Evolutionary conservation across 2,329 filamentous ascomycete species (phyloP).

Genomic region (Calycina marina): DNA sequence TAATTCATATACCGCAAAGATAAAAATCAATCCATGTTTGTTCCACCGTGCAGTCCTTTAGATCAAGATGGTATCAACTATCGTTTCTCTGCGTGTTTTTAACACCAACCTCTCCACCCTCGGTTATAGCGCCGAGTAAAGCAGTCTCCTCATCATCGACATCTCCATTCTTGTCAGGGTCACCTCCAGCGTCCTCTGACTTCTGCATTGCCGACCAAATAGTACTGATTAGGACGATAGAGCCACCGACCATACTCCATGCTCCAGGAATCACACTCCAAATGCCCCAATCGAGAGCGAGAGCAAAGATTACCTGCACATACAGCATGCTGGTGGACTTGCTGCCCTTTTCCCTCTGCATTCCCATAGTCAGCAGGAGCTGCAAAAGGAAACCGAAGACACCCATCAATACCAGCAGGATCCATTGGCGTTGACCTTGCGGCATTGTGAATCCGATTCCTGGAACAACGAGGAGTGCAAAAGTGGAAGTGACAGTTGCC

Average conservation of each 20-base stretch:
- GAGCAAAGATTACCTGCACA: slow-evolving; percentile 54
- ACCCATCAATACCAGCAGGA: slow-evolving; percentile 53
- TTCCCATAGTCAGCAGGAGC: slow-evolving; percentile 67
- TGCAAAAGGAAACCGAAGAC: slow-evolving; percentile 70
- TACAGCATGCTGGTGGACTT: slow-evolving; percentile 49
- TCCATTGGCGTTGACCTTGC: slow-evolving; percentile 34
- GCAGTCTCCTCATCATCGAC: slow-evolving; percentile 19
- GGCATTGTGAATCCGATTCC: slow-evolving; percentile 31
- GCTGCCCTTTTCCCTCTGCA: slow-evolving; percentile 30
- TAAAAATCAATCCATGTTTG: no score
- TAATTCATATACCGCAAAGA: no score
- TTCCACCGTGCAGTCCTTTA: no score
- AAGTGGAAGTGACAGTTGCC: slow-evolving; percentile 51
- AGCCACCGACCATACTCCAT: slow-evolving; percentile 19
- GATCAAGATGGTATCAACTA: no score
- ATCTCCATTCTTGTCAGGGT: slow-evolving; percentile 1
- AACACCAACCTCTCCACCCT: slow-evolving; percentile 8
- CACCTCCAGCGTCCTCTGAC: slow-evolving; percentile 1
- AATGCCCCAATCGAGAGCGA: slow-evolving; percentile 19
- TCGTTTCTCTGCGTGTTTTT: no score
- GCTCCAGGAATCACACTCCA: slow-evolving; percentile 18
- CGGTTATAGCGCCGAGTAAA: slow-evolving; percentile 11
- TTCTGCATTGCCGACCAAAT: slow-evolving; percentile 20
- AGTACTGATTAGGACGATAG: slow-evolving; percentile 19
- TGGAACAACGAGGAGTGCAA: slow-evolving; percentile 30